Conservation (phyloP, 768 basidiomycete species). For the Xerocomellus dryophilus region DNA sequence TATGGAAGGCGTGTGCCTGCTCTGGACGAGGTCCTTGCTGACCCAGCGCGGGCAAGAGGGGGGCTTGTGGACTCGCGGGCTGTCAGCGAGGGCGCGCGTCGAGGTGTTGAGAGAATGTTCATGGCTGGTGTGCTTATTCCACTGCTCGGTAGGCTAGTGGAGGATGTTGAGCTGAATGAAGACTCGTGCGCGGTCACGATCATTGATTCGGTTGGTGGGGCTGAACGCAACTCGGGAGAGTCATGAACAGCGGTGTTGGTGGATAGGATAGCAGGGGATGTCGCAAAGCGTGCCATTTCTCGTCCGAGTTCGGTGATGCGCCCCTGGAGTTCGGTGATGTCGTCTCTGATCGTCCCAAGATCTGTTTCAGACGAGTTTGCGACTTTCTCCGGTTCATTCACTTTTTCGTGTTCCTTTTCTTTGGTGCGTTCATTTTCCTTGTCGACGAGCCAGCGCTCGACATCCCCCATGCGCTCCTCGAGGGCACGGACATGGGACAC, state of each 20-base stretch:
- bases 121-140: conserved; percentile 13
- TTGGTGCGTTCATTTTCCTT: conserved; percentile 60
- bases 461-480: conserved; percentile 89
- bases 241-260: conserved; percentile 46
- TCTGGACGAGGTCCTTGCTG: conserved; percentile 27
- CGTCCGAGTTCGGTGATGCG: conserved; percentile 72
- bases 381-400: not conserved
- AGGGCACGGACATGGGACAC: conserved; percentile 84
- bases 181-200: conserved; percentile 32
- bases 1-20: conserved; percentile 62
- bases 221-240: conserved; percentile 43
- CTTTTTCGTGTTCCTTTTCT: conserved; percentile 40
- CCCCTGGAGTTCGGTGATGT: conserved; percentile 69
- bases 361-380: conserved; percentile 32
- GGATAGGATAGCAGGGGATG: conserved; percentile 43
- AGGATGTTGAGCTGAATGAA: conserved; percentile 19
- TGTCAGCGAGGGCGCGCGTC: conserved; percentile 36
- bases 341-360: conserved; percentile 58
- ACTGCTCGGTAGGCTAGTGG: conserved; percentile 15
- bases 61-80: conserved; percentile 65
- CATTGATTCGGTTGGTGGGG: conserved; percentile 48
- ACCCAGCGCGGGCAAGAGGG: conserved; percentile 50
- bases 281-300: conserved; percentile 74
- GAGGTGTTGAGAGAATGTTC: conserved; percentile 27
- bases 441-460: conserved; percentile 87